A percentile compares a stretch with the other conserved stretches of the same genome.
These are phyloP conservation scores for Thoreauomyces humboldtii DNA, from an alignment of 192 early-diverging fungal species.

Conservation along the genomic window DNA sequence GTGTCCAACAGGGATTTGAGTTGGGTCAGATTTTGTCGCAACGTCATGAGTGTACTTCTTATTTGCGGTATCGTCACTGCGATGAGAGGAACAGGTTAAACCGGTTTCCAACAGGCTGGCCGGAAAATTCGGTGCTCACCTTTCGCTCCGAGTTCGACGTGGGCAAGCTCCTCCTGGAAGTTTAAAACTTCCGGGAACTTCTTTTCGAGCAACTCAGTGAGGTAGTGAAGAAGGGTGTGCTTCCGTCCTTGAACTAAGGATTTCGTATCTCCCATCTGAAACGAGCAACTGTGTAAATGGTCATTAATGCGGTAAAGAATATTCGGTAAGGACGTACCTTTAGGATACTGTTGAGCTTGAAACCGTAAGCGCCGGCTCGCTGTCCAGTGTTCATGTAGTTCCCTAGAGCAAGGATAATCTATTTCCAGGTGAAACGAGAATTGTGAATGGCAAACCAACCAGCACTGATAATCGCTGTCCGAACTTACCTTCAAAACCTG, in stretches of 20 bases:
- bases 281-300: not conserved
- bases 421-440: no score
- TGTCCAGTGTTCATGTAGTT: constrained; percentile 55
- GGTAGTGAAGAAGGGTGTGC: constrained; percentile 48
- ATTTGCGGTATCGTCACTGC: constrained; percentile 44
- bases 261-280: constrained; percentile 49
- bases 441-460: no score
- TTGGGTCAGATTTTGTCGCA: constrained; percentile 39
- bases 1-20: constrained; percentile 36
- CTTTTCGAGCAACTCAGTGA: constrained; percentile 44
- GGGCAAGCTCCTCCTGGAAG: constrained; percentile 38
- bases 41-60: constrained; percentile 30
- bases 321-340: constrained; percentile 29
- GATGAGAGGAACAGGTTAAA: not conserved
- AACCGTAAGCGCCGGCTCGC: constrained; percentile 53
- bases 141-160: constrained; percentile 48
- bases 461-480: no score
- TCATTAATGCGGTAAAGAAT: not conserved
- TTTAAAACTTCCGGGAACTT: constrained; percentile 43
- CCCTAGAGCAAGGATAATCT: constrained; percentile 52
- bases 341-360: constrained; percentile 46
- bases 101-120: not conserved
- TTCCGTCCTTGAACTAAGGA: constrained; percentile 39
- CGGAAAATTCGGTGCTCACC: constrained; percentile 21
- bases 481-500: constrained; percentile 38